Base-by-base conservation (phyloP, 2,329 filamentous ascomycete species). In the Venturiaceae sp. region DNA sequence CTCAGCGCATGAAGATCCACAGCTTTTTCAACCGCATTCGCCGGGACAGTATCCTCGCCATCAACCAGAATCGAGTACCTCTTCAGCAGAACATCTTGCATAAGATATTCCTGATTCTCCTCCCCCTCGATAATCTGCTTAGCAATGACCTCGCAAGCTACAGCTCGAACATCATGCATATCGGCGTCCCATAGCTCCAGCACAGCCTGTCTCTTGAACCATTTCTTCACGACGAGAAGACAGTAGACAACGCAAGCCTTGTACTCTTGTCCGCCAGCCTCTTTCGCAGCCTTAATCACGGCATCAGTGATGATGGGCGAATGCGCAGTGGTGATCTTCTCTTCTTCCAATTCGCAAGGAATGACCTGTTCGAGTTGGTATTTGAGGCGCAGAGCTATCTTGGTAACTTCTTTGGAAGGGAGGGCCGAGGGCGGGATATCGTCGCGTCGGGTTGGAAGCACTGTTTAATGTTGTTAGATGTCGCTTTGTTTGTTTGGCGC, bases 181-280 rank as follows among this genome's bases (percentile, higher is more conserved):
- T 90, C 87, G 6, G 92, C 85, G 72, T 99, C 92, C 90, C 92
- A 99, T 2, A 97, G 82, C 77, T 99, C 94, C 6, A 85, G 71
- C 30, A 80, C 62, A 1, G 90, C 84, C 74, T 97, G 92, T 62
- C 83, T 83, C 68, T 83, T 85, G 73, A 96, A 97, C 84, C 84
- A 87, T 65, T 82, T 79, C 66, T 85, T 77, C 65, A 83, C 84
- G 8, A 95, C 83, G 3, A 96, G 80, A 58, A 96, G 76, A 64
- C 88, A 87, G 71, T 85, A 96, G 2, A 95, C 87, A 3, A 97
- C 88, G 65, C 92, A 96, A 11, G 86, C 83, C 33, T 77, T 78
- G 68, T 92, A 79, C 47, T 96, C 83, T 1, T 81, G 74, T 0
- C 88, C 87, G 5, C 90, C 94, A 0, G 94, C 92, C 64, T 90